Conservation (phyloP, 176 grass and related monocot genomes). For the Cymbopogon citratus region DNA sequence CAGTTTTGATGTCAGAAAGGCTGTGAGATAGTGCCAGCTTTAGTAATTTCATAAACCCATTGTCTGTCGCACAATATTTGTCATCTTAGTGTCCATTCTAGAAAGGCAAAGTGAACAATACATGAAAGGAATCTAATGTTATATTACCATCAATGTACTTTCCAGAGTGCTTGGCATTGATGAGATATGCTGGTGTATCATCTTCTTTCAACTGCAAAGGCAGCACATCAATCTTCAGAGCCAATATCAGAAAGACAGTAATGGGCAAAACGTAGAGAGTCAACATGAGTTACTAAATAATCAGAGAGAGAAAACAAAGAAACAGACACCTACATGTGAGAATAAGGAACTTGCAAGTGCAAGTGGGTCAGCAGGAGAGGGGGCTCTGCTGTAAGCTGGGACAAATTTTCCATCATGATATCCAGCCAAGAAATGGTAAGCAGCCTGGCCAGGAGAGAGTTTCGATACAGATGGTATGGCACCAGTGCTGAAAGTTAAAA, state of each 20-base stretch:
- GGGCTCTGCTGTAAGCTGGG: conserved; percentile 52
- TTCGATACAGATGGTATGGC: conserved; percentile 53
- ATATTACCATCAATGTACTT: conserved; percentile 53
- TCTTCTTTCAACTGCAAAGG: conserved; percentile 63
- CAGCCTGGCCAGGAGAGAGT: conserved; percentile 72
- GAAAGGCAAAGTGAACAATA: conserved; percentile 4
- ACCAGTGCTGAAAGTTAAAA: conserved; percentile 53
- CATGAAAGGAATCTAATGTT: neutral
- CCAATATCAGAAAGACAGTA: neutral
- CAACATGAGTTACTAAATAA: neutral
- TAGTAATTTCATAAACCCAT: conserved; percentile 47
- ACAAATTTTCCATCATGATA: conserved; percentile 80
- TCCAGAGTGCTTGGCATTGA: conserved; percentile 65
- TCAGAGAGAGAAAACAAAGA: neutral
- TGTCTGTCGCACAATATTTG: conserved; percentile 35
- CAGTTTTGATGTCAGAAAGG: conserved; percentile 32
- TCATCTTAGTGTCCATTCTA: neutral
- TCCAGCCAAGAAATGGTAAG: conserved; percentile 90
- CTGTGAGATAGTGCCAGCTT: conserved; percentile 31
- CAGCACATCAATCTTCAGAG: neutral
- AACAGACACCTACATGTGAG: conserved; percentile 36
- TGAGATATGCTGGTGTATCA: conserved; percentile 60
- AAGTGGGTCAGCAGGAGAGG: conserved; percentile 52
- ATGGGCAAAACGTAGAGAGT: neutral
- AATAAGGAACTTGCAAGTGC: conserved; percentile 63